A percentile compares a stretch with the other conserved stretches of the same genome.
Evolutionary conservation across 768 basidiomycete species (phyloP).

Genomic region (Trichaptum fuscoviolaceum): DNA sequence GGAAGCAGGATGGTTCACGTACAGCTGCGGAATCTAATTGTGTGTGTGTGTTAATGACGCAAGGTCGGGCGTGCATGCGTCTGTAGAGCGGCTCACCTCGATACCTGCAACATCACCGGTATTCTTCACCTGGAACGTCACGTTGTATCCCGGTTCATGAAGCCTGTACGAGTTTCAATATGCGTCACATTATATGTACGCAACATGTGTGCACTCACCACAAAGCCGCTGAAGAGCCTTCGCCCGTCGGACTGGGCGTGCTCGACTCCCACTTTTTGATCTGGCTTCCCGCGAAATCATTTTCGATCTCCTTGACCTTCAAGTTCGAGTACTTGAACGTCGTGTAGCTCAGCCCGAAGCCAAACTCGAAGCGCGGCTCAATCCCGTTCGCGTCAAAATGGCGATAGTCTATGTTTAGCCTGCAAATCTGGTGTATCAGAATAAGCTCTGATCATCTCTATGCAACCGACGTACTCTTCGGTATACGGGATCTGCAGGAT

Average conservation of each 20-base stretch:
- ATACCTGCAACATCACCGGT: constrained; percentile 56
- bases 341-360: constrained; percentile 86
- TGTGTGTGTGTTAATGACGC: constrained; percentile 8
- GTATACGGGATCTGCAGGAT: constrained; percentile 53
- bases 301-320: constrained; percentile 32
- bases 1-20: constrained; percentile 59
- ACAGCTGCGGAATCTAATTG: constrained; percentile 65
- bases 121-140: constrained; percentile 64
- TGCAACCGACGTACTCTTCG: constrained; percentile 37
- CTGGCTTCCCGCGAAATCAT: constrained; percentile 33
- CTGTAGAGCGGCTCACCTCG: constrained; percentile 40
- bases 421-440: constrained; percentile 16
- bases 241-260: constrained; percentile 43
- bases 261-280: constrained; percentile 54
- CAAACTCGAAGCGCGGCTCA: constrained; percentile 81
- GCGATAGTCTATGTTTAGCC: constrained; percentile 66
- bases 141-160: constrained; percentile 56
- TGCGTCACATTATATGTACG: neutral
- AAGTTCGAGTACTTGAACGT: constrained; percentile 67
- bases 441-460: neutral
- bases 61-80: neutral
- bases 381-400: constrained; percentile 71
- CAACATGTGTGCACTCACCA: constrained; percentile 35
- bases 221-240: constrained; percentile 56
- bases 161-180: constrained; percentile 36